Percentiles rank a stretch among this genome's conserved stretches.
phyloP scores from a whole-genome alignment of 305 asterid species.

The Fraxinus albicans region DNA sequence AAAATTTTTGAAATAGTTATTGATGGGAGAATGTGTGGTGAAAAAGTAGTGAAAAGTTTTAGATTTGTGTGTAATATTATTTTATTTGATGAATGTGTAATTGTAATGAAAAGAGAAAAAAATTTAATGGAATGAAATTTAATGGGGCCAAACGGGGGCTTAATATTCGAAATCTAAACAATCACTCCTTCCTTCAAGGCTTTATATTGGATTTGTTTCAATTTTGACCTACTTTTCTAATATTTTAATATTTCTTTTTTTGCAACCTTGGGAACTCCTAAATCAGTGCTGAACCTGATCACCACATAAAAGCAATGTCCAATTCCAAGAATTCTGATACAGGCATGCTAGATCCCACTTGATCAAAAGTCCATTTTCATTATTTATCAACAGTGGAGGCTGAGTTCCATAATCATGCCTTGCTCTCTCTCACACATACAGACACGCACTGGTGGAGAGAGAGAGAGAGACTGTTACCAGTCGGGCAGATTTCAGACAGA shows the following conservation, averaged over 20 bases:
- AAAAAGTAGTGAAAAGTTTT: too few species aligned
- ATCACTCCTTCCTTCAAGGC: slow-evolving; percentile 1
- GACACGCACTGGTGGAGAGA: not conserved
- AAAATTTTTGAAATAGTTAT: too few species aligned
- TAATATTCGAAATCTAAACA: not conserved
- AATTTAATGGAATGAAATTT: too few species aligned
- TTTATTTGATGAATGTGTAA: too few species aligned
- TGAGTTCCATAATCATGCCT: slow-evolving; percentile 1
- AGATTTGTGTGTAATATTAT: too few species aligned
- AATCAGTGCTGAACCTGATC: slow-evolving; percentile 1
- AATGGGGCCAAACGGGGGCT: too few species aligned
- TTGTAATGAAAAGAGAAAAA: too few species aligned
- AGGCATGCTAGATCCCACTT: slow-evolving; percentile 28
- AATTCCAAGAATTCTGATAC: slow-evolving; percentile 25
- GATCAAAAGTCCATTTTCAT: not conserved
- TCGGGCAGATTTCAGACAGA: not conserved
- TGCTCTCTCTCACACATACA: not conserved
- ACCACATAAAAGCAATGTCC: not conserved
- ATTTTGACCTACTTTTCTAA: not conserved
- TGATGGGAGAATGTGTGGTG: too few species aligned
- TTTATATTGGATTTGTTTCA: not conserved
- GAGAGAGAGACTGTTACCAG: not conserved
- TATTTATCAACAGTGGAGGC: not conserved
- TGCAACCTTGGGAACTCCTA: slow-evolving; percentile 20
- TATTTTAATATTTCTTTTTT: not conserved